A percentile compares a stretch with the other conserved stretches of the same genome.
Evolutionary conservation across 148 eudicot genomes (phyloP).

Genomic region (Vaccinium vitisidaea): DNA sequence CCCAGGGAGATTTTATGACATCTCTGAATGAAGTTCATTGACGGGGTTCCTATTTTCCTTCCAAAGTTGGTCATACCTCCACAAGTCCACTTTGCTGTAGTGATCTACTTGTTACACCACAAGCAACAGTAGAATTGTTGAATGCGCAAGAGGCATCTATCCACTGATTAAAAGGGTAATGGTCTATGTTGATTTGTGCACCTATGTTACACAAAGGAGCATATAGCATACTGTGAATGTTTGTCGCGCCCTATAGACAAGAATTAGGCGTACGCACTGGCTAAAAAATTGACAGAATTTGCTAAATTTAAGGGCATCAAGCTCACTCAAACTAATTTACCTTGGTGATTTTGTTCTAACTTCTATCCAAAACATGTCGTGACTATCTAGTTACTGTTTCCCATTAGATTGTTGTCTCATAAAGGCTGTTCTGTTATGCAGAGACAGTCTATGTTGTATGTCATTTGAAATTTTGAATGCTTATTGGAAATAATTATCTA

Average conservation of each 20-base stretch:
- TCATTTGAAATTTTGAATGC: neutral
- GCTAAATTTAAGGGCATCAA: neutral
- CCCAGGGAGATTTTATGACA: neutral
- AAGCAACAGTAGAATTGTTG: neutral
- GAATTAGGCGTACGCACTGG: too few species aligned
- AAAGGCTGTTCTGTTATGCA: neutral
- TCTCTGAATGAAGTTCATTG: neutral
- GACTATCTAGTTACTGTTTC: neutral
- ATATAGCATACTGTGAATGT: too few species aligned
- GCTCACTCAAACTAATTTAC: neutral
- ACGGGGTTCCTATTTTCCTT: neutral
- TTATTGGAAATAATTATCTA: neutral
- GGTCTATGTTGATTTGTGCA: neutral
- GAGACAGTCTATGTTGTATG: too few species aligned
- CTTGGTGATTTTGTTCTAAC: neutral
- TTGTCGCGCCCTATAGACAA: too few species aligned
- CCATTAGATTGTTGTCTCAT: neutral
- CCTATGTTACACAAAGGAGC: neutral
- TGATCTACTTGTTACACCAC: neutral
- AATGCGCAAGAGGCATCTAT: neutral
- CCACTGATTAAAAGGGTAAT: neutral
- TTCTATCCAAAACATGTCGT: neutral
- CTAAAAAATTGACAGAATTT: too few species aligned
- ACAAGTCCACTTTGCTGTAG: neutral
- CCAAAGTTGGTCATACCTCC: neutral